A percentile compares a stretch with the other conserved stretches of the same genome.
phyloP scores from a whole-genome alignment of 2,329 filamentous ascomycete genomes.

The Alternaria sp. region DNA sequence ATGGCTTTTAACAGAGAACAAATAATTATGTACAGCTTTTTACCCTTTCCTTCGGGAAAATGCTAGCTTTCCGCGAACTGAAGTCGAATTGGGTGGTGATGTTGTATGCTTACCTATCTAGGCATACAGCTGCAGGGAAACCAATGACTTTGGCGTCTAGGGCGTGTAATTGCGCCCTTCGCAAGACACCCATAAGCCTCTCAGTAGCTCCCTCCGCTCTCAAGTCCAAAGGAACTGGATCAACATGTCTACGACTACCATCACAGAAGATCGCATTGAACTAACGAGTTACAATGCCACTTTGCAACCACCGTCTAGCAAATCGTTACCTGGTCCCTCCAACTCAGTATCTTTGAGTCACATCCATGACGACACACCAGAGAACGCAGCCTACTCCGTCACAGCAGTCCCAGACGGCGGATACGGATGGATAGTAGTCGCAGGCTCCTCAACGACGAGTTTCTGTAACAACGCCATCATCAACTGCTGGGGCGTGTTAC shows the following conservation, averaged over 20 bases:
- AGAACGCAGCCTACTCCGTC: constrained; percentile 25
- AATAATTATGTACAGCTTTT: no score
- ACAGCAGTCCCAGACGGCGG: constrained; percentile 58
- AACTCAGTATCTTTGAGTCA: neutral
- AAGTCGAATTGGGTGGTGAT: no score
- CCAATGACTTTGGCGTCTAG: neutral
- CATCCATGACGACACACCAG: constrained; percentile 13
- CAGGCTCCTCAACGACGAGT: constrained; percentile 57
- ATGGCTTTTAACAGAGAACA: no score
- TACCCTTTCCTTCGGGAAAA: no score
- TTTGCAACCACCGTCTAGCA: no score
- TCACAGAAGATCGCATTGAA: neutral
- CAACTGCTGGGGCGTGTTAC: constrained; percentile 68
- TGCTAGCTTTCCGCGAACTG: no score
- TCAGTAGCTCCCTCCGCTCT: no score
- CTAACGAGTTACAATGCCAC: neutral
- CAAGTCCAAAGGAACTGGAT: no score
- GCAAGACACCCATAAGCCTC: neutral
- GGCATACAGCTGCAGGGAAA: no score
- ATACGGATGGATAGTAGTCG: constrained; percentile 64
- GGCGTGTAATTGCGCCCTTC: neutral
- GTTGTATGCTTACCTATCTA: no score
- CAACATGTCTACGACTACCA: neutral
- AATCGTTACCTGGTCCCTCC: no score
- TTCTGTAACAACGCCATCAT: constrained; percentile 62